Evolutionary conservation across 768 basidiomycete genomes (phyloP).

Genomic region (Calocybe cyanea): DNA sequence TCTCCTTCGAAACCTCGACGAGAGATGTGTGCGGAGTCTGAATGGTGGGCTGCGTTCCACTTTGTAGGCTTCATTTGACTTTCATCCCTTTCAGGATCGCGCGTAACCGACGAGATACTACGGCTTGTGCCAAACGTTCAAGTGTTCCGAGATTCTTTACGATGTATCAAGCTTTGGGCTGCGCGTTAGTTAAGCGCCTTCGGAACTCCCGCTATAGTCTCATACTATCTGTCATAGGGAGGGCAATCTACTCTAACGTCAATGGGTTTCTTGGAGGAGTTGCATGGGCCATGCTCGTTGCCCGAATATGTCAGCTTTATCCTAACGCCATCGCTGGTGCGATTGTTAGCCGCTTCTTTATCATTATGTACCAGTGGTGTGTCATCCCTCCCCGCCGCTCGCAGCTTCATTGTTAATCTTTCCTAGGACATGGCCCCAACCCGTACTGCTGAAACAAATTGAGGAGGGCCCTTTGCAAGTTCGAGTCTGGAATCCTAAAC

Average conservation of each 20-base stretch:
- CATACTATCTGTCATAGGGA: slow-evolving; percentile 43
- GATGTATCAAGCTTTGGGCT: slow-evolving; percentile 98
- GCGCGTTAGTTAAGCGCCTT: slow-evolving; percentile 57
- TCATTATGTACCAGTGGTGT: slow-evolving; percentile 96
- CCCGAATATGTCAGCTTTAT: slow-evolving; percentile 97
- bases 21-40: slow-evolving; percentile 91
- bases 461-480: slow-evolving; percentile 93
- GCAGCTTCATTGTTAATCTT: neutral
- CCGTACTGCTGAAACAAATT: slow-evolving; percentile 94
- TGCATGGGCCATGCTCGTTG: slow-evolving; percentile 98
- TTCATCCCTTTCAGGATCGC: slow-evolving; percentile 63
- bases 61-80: slow-evolving; percentile 8
- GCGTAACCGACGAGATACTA: slow-evolving; percentile 94
- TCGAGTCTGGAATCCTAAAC: slow-evolving; percentile 97
- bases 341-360: slow-evolving; percentile 96
- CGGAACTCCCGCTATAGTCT: neutral
- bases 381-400: slow-evolving; percentile 20
- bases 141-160: slow-evolving; percentile 90
- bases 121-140: slow-evolving; percentile 91
- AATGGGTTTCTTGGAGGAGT: slow-evolving; percentile 98
- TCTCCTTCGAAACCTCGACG: slow-evolving; percentile 88
- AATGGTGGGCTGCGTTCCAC: slow-evolving; percentile 49
- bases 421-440: slow-evolving; percentile 95
- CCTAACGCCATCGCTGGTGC: slow-evolving; percentile 92
- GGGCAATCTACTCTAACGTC: slow-evolving; percentile 97